Percentiles rank a stretch among this genome's conserved stretches.
Conservation (phyloP, 306 rosid genomes). For the Cercis canadensis region DNA sequence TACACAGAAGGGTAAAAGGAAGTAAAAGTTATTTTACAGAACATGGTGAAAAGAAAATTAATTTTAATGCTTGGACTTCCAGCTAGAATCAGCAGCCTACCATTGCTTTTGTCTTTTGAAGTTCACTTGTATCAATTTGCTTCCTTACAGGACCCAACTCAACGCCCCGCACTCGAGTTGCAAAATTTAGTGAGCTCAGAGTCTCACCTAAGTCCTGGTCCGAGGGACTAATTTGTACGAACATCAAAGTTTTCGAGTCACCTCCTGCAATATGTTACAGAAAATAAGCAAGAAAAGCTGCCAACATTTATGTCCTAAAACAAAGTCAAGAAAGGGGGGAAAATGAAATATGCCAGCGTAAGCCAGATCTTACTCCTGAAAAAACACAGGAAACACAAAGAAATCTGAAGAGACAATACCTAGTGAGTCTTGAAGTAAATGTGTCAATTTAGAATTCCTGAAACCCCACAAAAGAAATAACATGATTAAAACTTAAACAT, state of each 20-base stretch:
- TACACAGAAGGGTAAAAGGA: constrained; percentile 36
- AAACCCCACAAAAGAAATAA: constrained; percentile 39
- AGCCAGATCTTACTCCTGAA: constrained; percentile 17
- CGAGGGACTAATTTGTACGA: constrained; percentile 92
- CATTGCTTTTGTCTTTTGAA: constrained; percentile 74
- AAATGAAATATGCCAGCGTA: constrained; percentile 5
- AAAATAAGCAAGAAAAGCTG: constrained; percentile 1
- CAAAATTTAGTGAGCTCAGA: constrained; percentile 81
- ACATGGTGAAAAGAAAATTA: constrained; percentile 1
- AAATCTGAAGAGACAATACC: constrained; percentile 49
- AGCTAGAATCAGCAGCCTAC: constrained; percentile 48
- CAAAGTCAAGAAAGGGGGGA: neutral
- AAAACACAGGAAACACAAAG: constrained; percentile 16
- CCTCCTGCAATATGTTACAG: constrained; percentile 65
- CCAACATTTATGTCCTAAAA: constrained; percentile 1
- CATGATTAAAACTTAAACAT: constrained; percentile 21
- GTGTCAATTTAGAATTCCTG: constrained; percentile 95
- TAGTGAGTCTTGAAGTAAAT: constrained; percentile 92
- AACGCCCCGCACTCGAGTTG: constrained; percentile 85
- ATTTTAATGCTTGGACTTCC: neutral
- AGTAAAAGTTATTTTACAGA: constrained; percentile 10
- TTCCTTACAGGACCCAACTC: constrained; percentile 87
- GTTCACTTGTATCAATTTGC: constrained; percentile 80
- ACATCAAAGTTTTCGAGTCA: constrained; percentile 85
- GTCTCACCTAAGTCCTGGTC: constrained; percentile 87